Percentiles rank a stretch among this genome's conserved stretches.
Conservation (phyloP, 2,329 filamentous ascomycete genomes). For the Erysiphe pulchra region DNA sequence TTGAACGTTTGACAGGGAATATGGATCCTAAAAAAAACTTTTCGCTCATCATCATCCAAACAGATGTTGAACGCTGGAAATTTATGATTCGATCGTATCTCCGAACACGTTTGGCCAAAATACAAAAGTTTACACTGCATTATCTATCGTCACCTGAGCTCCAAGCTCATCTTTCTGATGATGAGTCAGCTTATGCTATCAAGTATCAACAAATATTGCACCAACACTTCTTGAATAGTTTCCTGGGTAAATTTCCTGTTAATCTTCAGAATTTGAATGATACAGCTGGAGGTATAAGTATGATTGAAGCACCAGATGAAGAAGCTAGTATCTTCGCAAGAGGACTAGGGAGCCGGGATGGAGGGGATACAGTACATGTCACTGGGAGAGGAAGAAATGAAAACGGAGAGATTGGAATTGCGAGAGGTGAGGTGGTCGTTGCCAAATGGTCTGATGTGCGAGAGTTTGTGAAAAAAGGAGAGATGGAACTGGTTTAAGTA, state of each 20-base stretch:
- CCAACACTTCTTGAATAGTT: conserved; percentile 63
- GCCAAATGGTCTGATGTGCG: conserved; percentile 9
- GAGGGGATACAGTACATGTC: conserved; percentile 56
- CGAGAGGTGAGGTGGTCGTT: conserved; percentile 10
- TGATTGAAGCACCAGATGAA: conserved; percentile 71
- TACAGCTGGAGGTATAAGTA: conserved; percentile 65
- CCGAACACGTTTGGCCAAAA: conserved; percentile 68
- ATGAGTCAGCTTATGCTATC: conserved; percentile 61
- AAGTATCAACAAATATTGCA: conserved; percentile 67
- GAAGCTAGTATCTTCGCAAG: conserved; percentile 69
- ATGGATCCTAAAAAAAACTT: conserved; percentile 86
- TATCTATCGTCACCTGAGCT: conserved; percentile 34
- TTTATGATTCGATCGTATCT: conserved; percentile 69
- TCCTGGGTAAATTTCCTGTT: conserved; percentile 58
- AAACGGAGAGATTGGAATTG: conserved; percentile 31
- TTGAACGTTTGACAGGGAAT: conserved; percentile 55
- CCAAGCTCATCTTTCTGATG: conserved; percentile 39
- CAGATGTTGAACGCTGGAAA: conserved; percentile 83
- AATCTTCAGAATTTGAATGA: conserved; percentile 71
- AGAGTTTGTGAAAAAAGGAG: conserved; percentile 23
- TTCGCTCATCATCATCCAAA: conserved; percentile 80
- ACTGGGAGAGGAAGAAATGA: conserved; percentile 39
- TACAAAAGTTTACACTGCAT: conserved; percentile 52
- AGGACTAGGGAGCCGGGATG: conserved; percentile 32
- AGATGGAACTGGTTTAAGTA: conserved; percentile 17